Evolutionary conservation across 2,329 filamentous ascomycete genomes (phyloP).

Genomic region (Ceratocystis huliohia): DNA sequence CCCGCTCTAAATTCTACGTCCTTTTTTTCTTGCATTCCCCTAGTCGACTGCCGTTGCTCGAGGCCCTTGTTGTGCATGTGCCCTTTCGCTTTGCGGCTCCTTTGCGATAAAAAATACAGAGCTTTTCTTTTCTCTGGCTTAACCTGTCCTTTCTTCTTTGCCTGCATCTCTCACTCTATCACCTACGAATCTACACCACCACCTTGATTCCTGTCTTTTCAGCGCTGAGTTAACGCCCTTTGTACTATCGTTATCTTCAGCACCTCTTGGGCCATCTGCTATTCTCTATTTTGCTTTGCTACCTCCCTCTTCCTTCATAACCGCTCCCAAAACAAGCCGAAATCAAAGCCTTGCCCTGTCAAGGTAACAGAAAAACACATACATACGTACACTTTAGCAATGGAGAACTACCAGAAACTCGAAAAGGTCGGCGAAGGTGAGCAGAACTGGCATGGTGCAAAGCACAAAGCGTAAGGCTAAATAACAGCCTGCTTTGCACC

Average conservation of each 20-base stretch:
- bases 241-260: neutral
- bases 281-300: neutral
- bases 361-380: constrained; percentile 19
- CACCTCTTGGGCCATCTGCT: neutral
- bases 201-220: no score
- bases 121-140: constrained; percentile 20
- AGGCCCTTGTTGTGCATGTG: constrained; percentile 1
- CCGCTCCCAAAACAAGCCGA: no score
- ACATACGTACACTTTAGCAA: constrained; percentile 20
- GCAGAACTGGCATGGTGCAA: neutral
- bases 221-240: neutral
- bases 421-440: constrained; percentile 93
- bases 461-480: neutral
- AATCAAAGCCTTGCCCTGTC: neutral
- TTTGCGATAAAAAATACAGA: constrained; percentile 3
- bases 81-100: neutral
- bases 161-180: neutral
- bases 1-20: neutral
- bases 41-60: neutral
- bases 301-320: neutral
- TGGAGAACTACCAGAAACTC: constrained; percentile 95
- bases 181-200: no score
- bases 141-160: constrained; percentile 11
- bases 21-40: neutral
- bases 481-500: neutral